Evolutionary conservation across 2,329 filamentous ascomycete genomes (phyloP).

Genomic region (Colletotrichum sp.): DNA sequence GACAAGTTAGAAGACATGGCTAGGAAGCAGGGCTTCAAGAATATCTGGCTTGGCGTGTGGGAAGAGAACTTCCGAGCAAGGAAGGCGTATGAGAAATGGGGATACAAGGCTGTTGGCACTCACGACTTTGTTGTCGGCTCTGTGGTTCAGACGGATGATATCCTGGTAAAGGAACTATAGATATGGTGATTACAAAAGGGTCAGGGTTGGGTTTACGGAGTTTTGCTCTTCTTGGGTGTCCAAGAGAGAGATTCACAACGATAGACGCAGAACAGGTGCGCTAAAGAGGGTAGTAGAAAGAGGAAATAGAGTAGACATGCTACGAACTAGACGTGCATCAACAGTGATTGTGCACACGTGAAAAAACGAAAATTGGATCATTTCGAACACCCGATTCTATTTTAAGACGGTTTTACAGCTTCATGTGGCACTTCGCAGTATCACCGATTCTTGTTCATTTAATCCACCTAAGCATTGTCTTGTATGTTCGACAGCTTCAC

Average conservation of each 20-base stretch:
- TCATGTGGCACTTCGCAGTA: neutral
- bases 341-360: neutral
- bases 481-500: too few species aligned
- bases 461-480: too few species aligned
- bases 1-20: slow-evolving; percentile 35
- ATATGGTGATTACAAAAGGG: neutral
- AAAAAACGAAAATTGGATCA: neutral
- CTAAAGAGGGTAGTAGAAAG: neutral
- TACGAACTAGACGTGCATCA: neutral
- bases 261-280: neutral
- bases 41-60: slow-evolving; percentile 54
- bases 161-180: slow-evolving; percentile 40
- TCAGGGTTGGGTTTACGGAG: neutral
- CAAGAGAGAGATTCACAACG: neutral
- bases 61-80: slow-evolving; percentile 46
- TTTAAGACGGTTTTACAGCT: neutral
- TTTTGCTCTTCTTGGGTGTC: neutral
- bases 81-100: slow-evolving; percentile 43
- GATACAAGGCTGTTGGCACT: slow-evolving; percentile 41
- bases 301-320: neutral
- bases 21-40: slow-evolving; percentile 36
- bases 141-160: slow-evolving; percentile 45
- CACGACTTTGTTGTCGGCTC: slow-evolving; percentile 47
- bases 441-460: too few species aligned
- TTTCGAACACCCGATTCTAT: neutral